Evolutionary conservation across 2,329 filamentous ascomycete species (phyloP), one percentile per base, ranked within the genome.

Genomic region (Tolypocladium ophioglossoides): DNA sequence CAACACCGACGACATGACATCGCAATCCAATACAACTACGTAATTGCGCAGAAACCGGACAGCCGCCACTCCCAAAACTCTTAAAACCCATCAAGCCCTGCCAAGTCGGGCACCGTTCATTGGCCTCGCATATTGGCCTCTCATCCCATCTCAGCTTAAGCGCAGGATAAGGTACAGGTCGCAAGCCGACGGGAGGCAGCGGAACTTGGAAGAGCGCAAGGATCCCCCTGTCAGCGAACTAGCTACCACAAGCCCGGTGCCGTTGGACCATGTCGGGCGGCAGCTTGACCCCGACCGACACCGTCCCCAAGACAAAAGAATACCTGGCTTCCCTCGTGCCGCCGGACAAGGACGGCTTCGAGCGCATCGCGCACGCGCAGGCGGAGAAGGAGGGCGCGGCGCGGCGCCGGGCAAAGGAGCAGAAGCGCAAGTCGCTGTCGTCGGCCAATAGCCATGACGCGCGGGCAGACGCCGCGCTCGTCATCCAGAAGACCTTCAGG

Each of bases 401-500:
- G 39, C 73, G 69, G 46, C 73, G 71, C 50, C 72, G 70, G 54
- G 64, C 70, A 37, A 69, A 67, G 52, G 65, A 74, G 50, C 62
- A 69, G 38, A 67, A 63, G 47, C 67, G 64, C 34, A 66, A 70
- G 34, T 70, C 70, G 40, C 64, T 44, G 3, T 38, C 51, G 6
- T 11, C 10, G 12, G 18, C 46, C 46, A 24, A 32, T 2, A 35
- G n/a, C 35, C 34, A 39, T 12, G 34, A 57, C 8, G 64, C 65
- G 46, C 60, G 62, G 32, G 64, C 69, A 30, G 70, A 73, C 51
- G 82, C 82, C 2, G 82, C 81, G 4, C 73, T 71, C 24, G 63
- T 82, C 30, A 85, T 85, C 49, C 82, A 89, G 73, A 82, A 85
- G 60, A 86, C 84, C 30, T 95, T 91, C 66, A 79, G 90, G 37